These are phyloP conservation scores for Aspergillus novoparasiticus DNA, from an alignment of 2,329 filamentous ascomycete species.

Conservation along the genomic window DNA sequence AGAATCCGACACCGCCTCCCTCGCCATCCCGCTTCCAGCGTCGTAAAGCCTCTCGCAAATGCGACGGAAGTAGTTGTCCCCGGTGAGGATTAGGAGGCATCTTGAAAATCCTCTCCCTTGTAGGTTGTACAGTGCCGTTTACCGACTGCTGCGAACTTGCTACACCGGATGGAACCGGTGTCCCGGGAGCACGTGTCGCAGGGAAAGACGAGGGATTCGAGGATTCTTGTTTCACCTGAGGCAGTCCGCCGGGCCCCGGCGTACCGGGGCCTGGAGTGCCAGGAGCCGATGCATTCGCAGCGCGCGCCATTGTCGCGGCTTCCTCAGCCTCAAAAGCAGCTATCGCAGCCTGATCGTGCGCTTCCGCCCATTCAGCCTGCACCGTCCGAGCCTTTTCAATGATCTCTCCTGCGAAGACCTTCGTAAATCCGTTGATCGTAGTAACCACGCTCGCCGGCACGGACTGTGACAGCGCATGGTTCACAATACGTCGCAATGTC, in stretches of 20 bases:
- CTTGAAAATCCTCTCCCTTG: conserved; percentile 34
- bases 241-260: neutral
- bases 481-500: conserved; percentile 60
- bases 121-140: neutral
- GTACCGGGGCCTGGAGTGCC: neutral
- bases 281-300: conserved; percentile 12
- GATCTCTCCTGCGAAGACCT: conserved; percentile 67
- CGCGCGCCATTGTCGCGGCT: conserved; percentile 35
- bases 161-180: conserved; percentile 13
- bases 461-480: conserved; percentile 68
- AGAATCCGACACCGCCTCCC: conserved; percentile 51
- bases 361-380: conserved; percentile 56
- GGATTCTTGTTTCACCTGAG: conserved; percentile 7
- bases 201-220: neutral
- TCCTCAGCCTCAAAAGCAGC: conserved; percentile 60
- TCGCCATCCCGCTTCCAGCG: conserved; percentile 53
- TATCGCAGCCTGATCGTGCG: conserved; percentile 55
- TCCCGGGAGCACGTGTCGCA: neutral
- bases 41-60: conserved; percentile 53
- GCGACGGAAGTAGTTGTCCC: conserved; percentile 51
- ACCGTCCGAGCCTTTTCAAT: conserved; percentile 67
- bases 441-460: conserved; percentile 66
- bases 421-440: conserved; percentile 65
- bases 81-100: conserved; percentile 49
- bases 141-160: neutral